A percentile compares a stretch with the other conserved stretches of the same genome.
Conservation (phyloP, 2,329 filamentous ascomycete species). For the Colletotrichum lentis region DNA sequence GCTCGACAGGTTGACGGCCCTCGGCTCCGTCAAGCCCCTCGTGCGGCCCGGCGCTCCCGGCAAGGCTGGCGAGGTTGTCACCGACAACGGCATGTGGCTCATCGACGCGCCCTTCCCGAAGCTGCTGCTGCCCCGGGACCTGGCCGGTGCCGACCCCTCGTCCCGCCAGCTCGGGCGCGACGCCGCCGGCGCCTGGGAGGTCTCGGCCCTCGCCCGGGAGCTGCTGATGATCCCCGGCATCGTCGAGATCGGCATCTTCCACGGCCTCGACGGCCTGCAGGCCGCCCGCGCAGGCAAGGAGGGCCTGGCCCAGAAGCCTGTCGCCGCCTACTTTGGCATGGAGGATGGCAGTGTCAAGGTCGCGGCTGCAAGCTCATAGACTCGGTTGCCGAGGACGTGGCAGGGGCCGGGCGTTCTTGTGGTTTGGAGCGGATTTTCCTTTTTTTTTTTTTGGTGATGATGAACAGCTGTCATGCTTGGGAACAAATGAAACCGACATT, state of each 20-base stretch:
- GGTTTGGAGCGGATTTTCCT: constrained; percentile 3
- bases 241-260: constrained; percentile 90
- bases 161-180: constrained; percentile 41
- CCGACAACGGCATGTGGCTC: constrained; percentile 73
- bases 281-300: constrained; percentile 61
- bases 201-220: constrained; percentile 74
- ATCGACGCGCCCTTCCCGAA: constrained; percentile 89
- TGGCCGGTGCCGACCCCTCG: constrained; percentile 45
- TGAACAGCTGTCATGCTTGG: not conserved
- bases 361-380: constrained; percentile 21
- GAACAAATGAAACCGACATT: not conserved
- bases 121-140: constrained; percentile 69
- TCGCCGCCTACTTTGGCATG: constrained; percentile 96
- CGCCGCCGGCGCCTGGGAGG: constrained; percentile 77
- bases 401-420: not conserved
- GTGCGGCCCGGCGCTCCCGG: constrained; percentile 76
- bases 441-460: not conserved
- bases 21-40: constrained; percentile 76
- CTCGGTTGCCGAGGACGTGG: too few species aligned
- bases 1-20: constrained; percentile 71
- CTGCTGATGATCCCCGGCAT: constrained; percentile 88
- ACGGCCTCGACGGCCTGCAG: constrained; percentile 79
- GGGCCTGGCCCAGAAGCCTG: constrained; percentile 83
- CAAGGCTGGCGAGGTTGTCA: constrained; percentile 80
- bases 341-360: constrained; percentile 74